Percentiles rank a stretch among this genome's conserved stretches.
Conservation (phyloP, 129 eudicot species). For the Lactuca saligna region DNA sequence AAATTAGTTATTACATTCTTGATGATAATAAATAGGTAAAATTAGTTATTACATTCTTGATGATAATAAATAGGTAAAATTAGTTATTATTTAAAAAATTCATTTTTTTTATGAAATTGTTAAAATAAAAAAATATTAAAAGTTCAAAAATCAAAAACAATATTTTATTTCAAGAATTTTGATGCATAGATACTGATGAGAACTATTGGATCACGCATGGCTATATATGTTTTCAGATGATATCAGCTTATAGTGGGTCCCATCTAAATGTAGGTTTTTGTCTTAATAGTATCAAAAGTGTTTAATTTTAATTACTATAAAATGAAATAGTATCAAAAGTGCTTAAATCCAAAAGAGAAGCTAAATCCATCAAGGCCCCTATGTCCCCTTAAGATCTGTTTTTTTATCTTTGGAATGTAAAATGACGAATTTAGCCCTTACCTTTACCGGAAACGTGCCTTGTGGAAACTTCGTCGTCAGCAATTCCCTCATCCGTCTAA, state of each 20-base stretch:
- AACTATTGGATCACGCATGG: slow-evolving; percentile 48
- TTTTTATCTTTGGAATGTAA: not conserved
- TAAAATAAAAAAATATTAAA: not conserved
- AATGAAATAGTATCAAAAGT: slow-evolving; percentile 35
- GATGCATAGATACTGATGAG: slow-evolving; percentile 26
- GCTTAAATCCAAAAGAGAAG: slow-evolving; percentile 33
- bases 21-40: slow-evolving; percentile 2
- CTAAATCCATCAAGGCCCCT: slow-evolving; percentile 18
- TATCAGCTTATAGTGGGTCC: slow-evolving; percentile 18
- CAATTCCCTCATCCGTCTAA: slow-evolving; percentile 92
- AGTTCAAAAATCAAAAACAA: not conserved
- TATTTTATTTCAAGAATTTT: not conserved
- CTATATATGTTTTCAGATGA: slow-evolving; percentile 12
- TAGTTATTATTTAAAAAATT: not conserved
- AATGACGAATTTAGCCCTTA: slow-evolving; percentile 39
- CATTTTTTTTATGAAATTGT: too few relatives aligned
- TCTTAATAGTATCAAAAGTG: slow-evolving; percentile 21
- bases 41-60: slow-evolving; percentile 13
- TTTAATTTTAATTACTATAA: not conserved
- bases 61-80: slow-evolving; percentile 1
- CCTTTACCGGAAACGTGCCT: slow-evolving; percentile 97
- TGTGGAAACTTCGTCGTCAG: slow-evolving; percentile 92
- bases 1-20: too few relatives aligned
- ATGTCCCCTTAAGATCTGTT: slow-evolving; percentile 7
- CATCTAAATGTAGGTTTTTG: not conserved